Conservation (phyloP, 768 basidiomycete genomes). For the Russula virescens region DNA sequence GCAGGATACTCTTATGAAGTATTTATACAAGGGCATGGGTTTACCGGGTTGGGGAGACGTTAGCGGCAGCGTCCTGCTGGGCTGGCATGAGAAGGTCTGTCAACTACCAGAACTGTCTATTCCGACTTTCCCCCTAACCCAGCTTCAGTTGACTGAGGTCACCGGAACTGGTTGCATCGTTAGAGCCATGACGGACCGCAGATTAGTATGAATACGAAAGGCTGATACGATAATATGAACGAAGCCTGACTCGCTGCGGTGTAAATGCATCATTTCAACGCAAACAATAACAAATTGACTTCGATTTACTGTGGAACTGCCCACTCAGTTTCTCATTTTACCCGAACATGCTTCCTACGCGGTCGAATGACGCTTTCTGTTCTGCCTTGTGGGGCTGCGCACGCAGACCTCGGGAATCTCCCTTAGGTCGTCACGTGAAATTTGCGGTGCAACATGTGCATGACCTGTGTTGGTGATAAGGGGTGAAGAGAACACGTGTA, state of each 20-base stretch:
- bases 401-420: not conserved
- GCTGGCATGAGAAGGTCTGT: constrained; percentile 95
- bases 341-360: not conserved
- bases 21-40: constrained; percentile 95
- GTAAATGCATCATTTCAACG: constrained; percentile 5
- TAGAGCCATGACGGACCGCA: constrained; percentile 69
- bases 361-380: not conserved
- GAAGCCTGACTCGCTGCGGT: constrained; percentile 7
- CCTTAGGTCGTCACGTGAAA: constrained; percentile 1
- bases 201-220: constrained; percentile 40
- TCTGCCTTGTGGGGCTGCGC: not conserved
- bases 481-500: constrained; percentile 15
- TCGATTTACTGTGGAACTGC: not conserved
- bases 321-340: not conserved
- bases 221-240: constrained; percentile 14
- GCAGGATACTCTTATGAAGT: constrained; percentile 95
- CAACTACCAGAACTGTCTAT: not conserved
- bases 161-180: constrained; percentile 96
- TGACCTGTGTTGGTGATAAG: not conserved
- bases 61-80: constrained; percentile 62
- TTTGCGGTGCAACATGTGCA: constrained; percentile 8
- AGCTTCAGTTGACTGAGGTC: constrained; percentile 75
- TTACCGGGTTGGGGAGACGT: constrained; percentile 54
- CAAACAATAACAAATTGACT: not conserved
- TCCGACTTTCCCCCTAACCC: not conserved